Percentiles rank a stretch among this genome's conserved stretches.
phyloP scores from a whole-genome alignment of 1,284 basidiomycete species.

The Pseudozyma flocculosa region DNA sequence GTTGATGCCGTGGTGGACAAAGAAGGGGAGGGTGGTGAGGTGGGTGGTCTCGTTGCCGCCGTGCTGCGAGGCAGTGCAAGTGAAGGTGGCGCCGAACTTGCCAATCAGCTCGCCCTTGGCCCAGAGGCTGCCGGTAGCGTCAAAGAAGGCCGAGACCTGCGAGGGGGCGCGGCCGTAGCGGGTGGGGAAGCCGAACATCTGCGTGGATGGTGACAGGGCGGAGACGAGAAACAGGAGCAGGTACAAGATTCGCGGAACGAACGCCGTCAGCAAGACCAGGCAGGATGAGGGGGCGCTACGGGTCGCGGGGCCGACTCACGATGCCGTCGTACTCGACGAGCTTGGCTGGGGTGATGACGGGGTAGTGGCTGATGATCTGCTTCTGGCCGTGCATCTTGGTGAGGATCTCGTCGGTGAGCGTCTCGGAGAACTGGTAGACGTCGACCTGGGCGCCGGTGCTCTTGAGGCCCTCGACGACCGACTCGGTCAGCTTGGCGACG shows the following conservation, averaged over 20 bases:
- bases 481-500: constrained; percentile 70
- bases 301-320: constrained; percentile 5
- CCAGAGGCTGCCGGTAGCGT: constrained; percentile 77
- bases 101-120: constrained; percentile 69
- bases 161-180: constrained; percentile 61
- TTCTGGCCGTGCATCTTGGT: constrained; percentile 70
- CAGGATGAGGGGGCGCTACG: too few species aligned
- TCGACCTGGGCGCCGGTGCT: constrained; percentile 70
- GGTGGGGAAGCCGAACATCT: constrained; percentile 64
- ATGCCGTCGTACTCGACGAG: constrained; percentile 65
- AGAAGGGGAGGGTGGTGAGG: constrained; percentile 46
- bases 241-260: too few species aligned
- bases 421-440: constrained; percentile 79
- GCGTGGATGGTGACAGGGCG: too few species aligned
- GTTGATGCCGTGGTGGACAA: constrained; percentile 45
- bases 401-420: constrained; percentile 75
- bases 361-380: constrained; percentile 65
- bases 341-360: constrained; percentile 69
- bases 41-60: constrained; percentile 46
- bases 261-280: too few species aligned
- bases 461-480: constrained; percentile 72
- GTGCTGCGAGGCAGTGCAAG: constrained; percentile 64
- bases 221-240: too few species aligned
- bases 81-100: constrained; percentile 75
- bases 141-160: constrained; percentile 66